A percentile compares a stretch with the other conserved stretches of the same genome.
These are phyloP conservation scores for Citeromyces hawaiiensis DNA, from an alignment of 1,139 yeast genomes.

Conservation along the genomic window DNA sequence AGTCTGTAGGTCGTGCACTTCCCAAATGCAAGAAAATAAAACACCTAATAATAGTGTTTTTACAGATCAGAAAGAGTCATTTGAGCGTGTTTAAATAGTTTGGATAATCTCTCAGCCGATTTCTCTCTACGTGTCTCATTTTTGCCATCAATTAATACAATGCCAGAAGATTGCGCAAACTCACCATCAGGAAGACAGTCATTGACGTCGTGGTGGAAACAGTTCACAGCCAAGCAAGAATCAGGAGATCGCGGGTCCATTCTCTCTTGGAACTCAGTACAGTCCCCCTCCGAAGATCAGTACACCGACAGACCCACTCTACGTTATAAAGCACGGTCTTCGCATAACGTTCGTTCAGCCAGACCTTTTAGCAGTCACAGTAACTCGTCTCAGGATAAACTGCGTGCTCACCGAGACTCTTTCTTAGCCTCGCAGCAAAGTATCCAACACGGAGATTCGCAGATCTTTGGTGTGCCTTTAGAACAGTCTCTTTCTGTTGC, in stretches of 20 bases:
- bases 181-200: slow-evolving; percentile 16
- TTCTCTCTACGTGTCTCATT: background rate
- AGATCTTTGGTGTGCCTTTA: slow-evolving; percentile 79
- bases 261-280: background rate
- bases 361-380: slow-evolving; percentile 18
- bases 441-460: slow-evolving; percentile 23
- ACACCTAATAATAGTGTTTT: background rate
- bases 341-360: slow-evolving; percentile 31
- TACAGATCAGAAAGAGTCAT: background rate
- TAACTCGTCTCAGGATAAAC: slow-evolving; percentile 16
- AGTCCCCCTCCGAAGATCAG: background rate
- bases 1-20: background rate
- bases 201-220: slow-evolving; percentile 28
- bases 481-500: slow-evolving; percentile 63
- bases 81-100: background rate
- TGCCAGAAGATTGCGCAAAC: background rate
- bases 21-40: background rate
- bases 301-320: slow-evolving; percentile 26
- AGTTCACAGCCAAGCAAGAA: slow-evolving; percentile 1
- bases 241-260: background rate
- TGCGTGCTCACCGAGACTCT: slow-evolving; percentile 44
- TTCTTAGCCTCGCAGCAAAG: slow-evolving; percentile 25
- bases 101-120: background rate
- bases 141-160: background rate
- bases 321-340: slow-evolving; percentile 35